Evolutionary conservation across 805 yeast genomes (phyloP).

Genomic region (Saccharomycopsis sp.): DNA sequence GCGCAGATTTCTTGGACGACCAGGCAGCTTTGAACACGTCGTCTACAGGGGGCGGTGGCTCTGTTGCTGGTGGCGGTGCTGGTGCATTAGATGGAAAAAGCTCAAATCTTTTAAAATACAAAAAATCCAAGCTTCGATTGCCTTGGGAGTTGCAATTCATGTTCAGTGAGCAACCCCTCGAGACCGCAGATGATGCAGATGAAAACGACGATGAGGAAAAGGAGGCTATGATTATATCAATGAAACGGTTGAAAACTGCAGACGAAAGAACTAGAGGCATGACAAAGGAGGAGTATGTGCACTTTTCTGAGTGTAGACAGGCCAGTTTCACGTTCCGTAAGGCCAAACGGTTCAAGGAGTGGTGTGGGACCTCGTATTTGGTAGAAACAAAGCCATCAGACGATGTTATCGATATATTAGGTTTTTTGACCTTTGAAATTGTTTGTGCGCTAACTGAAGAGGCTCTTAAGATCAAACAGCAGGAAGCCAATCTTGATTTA

Average conservation of each 20-base stretch:
- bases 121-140: slow-evolving; percentile 71
- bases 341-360: slow-evolving; percentile 88
- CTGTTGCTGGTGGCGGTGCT: slow-evolving; percentile 32
- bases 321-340: slow-evolving; percentile 94
- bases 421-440: slow-evolving; percentile 92
- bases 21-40: slow-evolving; percentile 31
- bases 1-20: slow-evolving; percentile 39
- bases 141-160: slow-evolving; percentile 96
- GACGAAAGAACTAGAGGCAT: slow-evolving; percentile 88
- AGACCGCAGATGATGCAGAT: slow-evolving; percentile 56
- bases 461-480: slow-evolving; percentile 72
- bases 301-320: slow-evolving; percentile 98
- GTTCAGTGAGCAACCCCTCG: slow-evolving; percentile 86
- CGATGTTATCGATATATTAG: slow-evolving; percentile 92
- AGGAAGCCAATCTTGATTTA: slow-evolving; percentile 47
- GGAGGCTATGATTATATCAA: slow-evolving; percentile 83
- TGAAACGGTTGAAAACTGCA: slow-evolving; percentile 82
- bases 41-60: slow-evolving; percentile 32
- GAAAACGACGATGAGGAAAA: slow-evolving; percentile 82
- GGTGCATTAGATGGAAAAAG: slow-evolving; percentile 36
- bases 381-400: slow-evolving; percentile 91
- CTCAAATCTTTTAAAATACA: slow-evolving; percentile 44
- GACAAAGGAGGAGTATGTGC: slow-evolving; percentile 97
- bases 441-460: slow-evolving; percentile 92
- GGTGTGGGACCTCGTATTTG: slow-evolving; percentile 83